These are phyloP conservation scores for Cucurbitaria berberidis DNA, from an alignment of 2,329 filamentous ascomycete species.

Conservation along the genomic window DNA sequence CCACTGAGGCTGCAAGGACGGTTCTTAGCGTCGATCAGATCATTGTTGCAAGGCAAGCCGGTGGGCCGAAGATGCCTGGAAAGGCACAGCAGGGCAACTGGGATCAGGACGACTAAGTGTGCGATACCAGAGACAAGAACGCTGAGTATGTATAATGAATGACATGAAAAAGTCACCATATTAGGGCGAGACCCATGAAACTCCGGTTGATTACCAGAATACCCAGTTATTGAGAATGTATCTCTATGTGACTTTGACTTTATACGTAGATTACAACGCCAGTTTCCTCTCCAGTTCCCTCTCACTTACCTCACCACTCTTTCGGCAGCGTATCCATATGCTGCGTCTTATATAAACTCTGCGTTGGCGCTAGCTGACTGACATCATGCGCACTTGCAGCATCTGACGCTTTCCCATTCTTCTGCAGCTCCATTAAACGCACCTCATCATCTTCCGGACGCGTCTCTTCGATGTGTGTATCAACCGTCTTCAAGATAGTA, in stretches of 20 bases:
- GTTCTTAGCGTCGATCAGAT: conserved; percentile 98
- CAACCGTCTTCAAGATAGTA: conserved; percentile 11
- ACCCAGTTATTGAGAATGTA: too few relatives aligned
- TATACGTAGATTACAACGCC: too few relatives aligned
- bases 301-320: background rate
- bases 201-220: background rate
- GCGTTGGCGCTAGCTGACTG: background rate
- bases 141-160: conserved; percentile 18
- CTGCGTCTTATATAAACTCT: conserved; percentile 1
- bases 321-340: background rate
- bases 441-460: conserved; percentile 8
- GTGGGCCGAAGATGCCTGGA: conserved; percentile 93
- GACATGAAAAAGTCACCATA: background rate
- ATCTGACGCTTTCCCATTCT: background rate
- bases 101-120: conserved; percentile 63
- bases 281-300: too few relatives aligned
- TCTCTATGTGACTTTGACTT: too few relatives aligned
- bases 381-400: background rate
- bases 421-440: conserved; percentile 5
- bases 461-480: conserved; percentile 3
- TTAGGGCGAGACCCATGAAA: background rate
- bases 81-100: conserved; percentile 76
- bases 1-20: conserved; percentile 91
- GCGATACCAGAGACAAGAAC: conserved; percentile 3
- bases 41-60: conserved; percentile 95